These are phyloP conservation scores for Fusarium abutilonis DNA, from an alignment of 2,329 filamentous ascomycete genomes.

Conservation along the genomic window DNA sequence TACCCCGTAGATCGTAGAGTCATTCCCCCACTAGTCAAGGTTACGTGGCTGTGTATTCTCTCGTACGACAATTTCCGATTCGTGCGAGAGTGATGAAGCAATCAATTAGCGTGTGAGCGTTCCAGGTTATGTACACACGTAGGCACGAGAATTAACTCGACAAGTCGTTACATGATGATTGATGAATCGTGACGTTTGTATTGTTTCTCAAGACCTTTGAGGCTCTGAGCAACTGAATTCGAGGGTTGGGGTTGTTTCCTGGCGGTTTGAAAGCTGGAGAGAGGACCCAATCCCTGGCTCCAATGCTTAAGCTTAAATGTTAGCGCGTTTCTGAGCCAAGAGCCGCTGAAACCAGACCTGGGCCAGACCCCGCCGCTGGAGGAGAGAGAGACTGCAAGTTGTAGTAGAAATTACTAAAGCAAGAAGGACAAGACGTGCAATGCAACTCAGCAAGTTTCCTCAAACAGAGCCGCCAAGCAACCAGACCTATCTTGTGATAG, in stretches of 20 bases:
- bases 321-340: conserved; percentile 28
- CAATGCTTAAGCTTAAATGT: conserved; percentile 38
- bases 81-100: conserved; percentile 1
- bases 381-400: conserved; percentile 1
- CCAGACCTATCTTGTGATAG: conserved; percentile 23
- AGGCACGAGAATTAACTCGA: too few relatives aligned
- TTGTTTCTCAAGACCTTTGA: background rate
- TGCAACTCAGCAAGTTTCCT: conserved; percentile 13
- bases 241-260: conserved; percentile 17
- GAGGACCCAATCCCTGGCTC: conserved; percentile 18
- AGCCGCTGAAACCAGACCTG: conserved; percentile 18
- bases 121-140: too few relatives aligned
- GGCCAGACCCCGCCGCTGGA: background rate
- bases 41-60: conserved; percentile 28
- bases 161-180: background rate
- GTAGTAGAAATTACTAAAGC: conserved; percentile 3
- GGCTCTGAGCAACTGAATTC: background rate
- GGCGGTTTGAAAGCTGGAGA: conserved; percentile 11
- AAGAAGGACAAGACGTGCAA: conserved; percentile 13
- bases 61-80: conserved; percentile 13
- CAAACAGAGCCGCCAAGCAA: conserved; percentile 28
- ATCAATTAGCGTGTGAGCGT: background rate
- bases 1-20: conserved; percentile 25
- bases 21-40: conserved; percentile 15
- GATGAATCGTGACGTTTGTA: background rate